Evolutionary conservation across 495 filamentous ascomycete species (phyloP).

Genomic region (Letharia columbiana): DNA sequence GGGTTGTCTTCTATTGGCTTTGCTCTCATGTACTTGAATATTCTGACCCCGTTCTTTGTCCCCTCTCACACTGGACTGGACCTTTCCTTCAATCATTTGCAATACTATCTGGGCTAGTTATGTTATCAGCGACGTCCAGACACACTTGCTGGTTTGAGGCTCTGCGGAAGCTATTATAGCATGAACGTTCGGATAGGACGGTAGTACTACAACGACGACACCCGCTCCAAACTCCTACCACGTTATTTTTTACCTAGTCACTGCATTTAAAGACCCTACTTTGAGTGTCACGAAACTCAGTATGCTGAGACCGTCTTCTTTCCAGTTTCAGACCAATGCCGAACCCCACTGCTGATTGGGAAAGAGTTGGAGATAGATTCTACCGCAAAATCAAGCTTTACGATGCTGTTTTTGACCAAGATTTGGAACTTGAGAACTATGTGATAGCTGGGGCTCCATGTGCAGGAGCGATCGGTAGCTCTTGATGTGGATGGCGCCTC

Average conservation of each 20-base stretch:
- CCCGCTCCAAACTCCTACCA: not conserved
- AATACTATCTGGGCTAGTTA: not conserved
- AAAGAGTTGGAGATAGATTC: slow-evolving; percentile 80
- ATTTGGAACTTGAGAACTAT: slow-evolving; percentile 92
- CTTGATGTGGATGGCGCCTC: not conserved
- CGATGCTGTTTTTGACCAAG: slow-evolving; percentile 81
- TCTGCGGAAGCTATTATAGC: not conserved
- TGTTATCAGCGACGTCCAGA: not conserved
- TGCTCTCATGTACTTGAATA: too few species aligned
- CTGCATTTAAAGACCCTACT: not conserved
- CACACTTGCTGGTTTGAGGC: not conserved
- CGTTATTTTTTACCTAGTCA: not conserved
- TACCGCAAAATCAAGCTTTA: slow-evolving; percentile 92
- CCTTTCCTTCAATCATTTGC: not conserved
- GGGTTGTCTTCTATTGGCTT: not conserved
- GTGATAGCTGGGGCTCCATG: slow-evolving; percentile 89
- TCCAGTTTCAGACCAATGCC: slow-evolving; percentile 23
- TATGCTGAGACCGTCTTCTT: slow-evolving; percentile 2
- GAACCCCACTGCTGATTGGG: slow-evolving; percentile 83
- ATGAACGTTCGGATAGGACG: not conserved
- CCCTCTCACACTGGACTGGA: not conserved
- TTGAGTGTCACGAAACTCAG: not conserved
- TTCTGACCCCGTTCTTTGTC: not conserved
- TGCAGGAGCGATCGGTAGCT: slow-evolving; percentile 80
- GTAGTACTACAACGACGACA: not conserved